Conservation (phyloP, 2,329 filamentous ascomycete genomes). For the Sporothrix sp. region DNA sequence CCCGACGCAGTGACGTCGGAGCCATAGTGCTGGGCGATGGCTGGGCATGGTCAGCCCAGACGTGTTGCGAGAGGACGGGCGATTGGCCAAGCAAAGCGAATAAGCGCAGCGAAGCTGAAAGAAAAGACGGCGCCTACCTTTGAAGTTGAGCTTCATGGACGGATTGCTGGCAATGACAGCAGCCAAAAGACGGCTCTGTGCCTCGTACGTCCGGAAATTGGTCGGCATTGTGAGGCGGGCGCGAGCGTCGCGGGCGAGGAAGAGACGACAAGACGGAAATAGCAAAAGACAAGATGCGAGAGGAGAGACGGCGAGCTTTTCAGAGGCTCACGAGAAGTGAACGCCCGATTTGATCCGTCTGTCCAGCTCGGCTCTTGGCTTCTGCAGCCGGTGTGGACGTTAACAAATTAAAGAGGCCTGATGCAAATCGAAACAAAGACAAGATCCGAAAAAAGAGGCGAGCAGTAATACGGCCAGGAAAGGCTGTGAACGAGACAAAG, state of each 20-base stretch:
- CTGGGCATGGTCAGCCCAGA: conserved; percentile 23
- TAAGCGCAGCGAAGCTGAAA: conserved; percentile 6
- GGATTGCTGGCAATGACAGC: conserved; percentile 51
- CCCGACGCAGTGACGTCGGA: conserved; percentile 39
- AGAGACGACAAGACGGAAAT: neutral
- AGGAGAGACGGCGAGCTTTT: too few relatives aligned
- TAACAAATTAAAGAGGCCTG: neutral
- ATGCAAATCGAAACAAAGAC: neutral
- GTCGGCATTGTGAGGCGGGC: conserved; percentile 34
- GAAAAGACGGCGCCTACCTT: conserved; percentile 36
- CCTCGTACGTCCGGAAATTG: conserved; percentile 52
- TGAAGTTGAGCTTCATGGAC: conserved; percentile 47
- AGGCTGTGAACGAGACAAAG: neutral
- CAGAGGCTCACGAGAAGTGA: too few relatives aligned
- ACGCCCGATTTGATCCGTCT: too few relatives aligned
- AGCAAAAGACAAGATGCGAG: neutral
- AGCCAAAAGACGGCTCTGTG: conserved; percentile 49
- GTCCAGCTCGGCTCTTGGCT: too few relatives aligned
- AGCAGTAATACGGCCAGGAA: neutral
- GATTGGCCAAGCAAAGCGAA: neutral
- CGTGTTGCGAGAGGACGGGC: neutral
- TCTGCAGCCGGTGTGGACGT: too few relatives aligned
- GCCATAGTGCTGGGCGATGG: conserved; percentile 38
- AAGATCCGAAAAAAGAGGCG: neutral
- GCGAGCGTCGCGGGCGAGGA: neutral